Percentiles rank a stretch among this genome's conserved stretches.
These are phyloP conservation scores for Neoarthrinium moseri DNA, from an alignment of 2,329 filamentous ascomycete genomes.

Conservation along the genomic window DNA sequence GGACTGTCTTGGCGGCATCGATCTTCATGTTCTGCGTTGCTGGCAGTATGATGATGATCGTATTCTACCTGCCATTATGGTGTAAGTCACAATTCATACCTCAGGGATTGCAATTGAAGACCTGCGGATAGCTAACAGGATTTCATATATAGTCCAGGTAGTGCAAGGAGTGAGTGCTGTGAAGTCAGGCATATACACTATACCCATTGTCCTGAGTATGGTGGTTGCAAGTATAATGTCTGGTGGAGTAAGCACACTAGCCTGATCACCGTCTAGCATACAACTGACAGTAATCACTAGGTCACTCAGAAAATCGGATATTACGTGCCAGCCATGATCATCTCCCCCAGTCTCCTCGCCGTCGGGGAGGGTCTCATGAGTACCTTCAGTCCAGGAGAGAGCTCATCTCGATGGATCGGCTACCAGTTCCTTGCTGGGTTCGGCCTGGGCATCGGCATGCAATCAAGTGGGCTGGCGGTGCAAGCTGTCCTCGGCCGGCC, in stretches of 20 bases:
- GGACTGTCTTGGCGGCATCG: background rate
- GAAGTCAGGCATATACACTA: constrained; percentile 55
- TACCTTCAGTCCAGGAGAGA: constrained; percentile 48
- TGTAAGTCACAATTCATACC: constrained; percentile 31
- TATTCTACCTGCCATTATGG: constrained; percentile 56
- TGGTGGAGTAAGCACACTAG: constrained; percentile 28
- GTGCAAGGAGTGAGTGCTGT: constrained; percentile 51
- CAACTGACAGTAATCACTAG: background rate
- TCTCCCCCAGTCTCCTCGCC: constrained; percentile 47
- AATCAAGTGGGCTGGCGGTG: constrained; percentile 53
- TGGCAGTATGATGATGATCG: constrained; percentile 49
- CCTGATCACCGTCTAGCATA: background rate
- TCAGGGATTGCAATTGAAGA: too few species aligned
- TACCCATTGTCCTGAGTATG: constrained; percentile 56
- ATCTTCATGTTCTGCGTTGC: constrained; percentile 38
- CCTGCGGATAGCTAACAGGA: too few species aligned
- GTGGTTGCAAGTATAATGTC: constrained; percentile 50
- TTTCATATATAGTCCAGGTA: constrained; percentile 52
- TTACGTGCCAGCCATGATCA: constrained; percentile 57
- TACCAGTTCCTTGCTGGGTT: constrained; percentile 60
- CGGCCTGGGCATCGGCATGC: constrained; percentile 59
- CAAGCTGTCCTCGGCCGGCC: constrained; percentile 40
- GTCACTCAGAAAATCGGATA: constrained; percentile 56
- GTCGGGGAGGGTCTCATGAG: constrained; percentile 57
- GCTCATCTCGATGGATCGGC: constrained; percentile 54